These are phyloP conservation scores for Rhynchospora pubera DNA, from an alignment of 176 grass and related monocot genomes.

Conservation along the genomic window DNA sequence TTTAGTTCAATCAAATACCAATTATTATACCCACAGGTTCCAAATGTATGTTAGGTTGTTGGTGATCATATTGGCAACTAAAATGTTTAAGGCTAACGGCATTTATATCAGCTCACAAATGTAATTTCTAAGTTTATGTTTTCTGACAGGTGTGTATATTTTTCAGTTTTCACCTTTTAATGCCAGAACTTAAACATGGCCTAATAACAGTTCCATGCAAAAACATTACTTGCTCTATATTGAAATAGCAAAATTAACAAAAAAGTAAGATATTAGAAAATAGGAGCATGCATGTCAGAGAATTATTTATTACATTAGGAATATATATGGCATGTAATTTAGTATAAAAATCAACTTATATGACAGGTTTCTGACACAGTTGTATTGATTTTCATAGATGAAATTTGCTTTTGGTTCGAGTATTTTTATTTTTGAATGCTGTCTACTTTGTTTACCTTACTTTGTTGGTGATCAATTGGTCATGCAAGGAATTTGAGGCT, in stretches of 20 bases:
- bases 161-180: neutral
- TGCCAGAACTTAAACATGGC: neutral
- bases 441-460: too few species aligned
- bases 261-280: neutral
- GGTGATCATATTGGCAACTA: neutral
- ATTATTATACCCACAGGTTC: neutral
- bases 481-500: too few species aligned
- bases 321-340: too few species aligned
- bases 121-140: neutral
- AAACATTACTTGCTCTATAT: neutral
- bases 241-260: neutral
- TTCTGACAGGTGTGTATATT: neutral
- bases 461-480: too few species aligned
- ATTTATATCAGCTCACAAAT: neutral
- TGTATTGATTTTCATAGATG: too few species aligned
- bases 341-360: too few species aligned
- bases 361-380: too few species aligned
- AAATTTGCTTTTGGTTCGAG: too few species aligned
- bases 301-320: too few species aligned
- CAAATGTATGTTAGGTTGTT: neutral
- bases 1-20: neutral
- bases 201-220: neutral
- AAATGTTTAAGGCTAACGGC: neutral
- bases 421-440: too few species aligned
- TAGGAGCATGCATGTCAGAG: neutral